These are phyloP conservation scores for Nothomitra cinnamomea DNA, from an alignment of 2,329 filamentous ascomycete species.

Conservation along the genomic window DNA sequence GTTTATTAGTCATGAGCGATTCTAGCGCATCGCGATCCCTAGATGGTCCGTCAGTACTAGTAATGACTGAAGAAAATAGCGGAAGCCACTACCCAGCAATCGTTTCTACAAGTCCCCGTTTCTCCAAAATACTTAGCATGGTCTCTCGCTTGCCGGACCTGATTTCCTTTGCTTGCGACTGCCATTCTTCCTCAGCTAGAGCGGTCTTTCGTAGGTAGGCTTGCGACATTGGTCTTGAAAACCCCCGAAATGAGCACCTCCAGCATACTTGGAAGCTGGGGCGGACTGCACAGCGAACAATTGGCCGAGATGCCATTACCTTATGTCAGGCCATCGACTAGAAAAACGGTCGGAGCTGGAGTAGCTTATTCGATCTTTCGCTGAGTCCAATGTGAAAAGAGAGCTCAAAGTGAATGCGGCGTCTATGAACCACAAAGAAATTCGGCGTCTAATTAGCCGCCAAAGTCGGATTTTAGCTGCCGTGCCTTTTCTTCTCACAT, in stretches of 20 bases:
- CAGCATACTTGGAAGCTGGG: neutral
- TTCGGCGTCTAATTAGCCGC: too few relatives aligned
- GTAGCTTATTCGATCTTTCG: too few relatives aligned
- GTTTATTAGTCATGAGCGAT: conserved; percentile 43
- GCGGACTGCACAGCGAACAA: neutral
- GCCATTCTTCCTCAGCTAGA: conserved; percentile 27
- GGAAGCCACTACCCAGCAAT: conserved; percentile 44
- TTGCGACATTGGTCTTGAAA: conserved; percentile 3
- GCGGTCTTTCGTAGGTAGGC: conserved; percentile 12
- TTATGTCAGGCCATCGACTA: neutral
- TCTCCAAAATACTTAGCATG: conserved; percentile 48
- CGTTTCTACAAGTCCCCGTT: conserved; percentile 58
- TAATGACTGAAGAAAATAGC: neutral
- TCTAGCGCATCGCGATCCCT: conserved; percentile 37
- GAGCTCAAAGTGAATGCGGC: neutral
- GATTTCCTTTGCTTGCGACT: conserved; percentile 29
- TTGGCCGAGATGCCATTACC: neutral
- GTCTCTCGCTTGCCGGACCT: conserved; percentile 31
- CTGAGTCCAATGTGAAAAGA: neutral
- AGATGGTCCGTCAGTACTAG: neutral
- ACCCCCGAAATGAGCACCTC: neutral
- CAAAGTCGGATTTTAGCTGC: neutral
- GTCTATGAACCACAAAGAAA: neutral
- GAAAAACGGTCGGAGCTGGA: neutral
- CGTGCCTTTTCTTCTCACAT: neutral